These are phyloP conservation scores for Berberis thunbergii DNA, from an alignment of 164 flowering plant species.

Conservation along the genomic window DNA sequence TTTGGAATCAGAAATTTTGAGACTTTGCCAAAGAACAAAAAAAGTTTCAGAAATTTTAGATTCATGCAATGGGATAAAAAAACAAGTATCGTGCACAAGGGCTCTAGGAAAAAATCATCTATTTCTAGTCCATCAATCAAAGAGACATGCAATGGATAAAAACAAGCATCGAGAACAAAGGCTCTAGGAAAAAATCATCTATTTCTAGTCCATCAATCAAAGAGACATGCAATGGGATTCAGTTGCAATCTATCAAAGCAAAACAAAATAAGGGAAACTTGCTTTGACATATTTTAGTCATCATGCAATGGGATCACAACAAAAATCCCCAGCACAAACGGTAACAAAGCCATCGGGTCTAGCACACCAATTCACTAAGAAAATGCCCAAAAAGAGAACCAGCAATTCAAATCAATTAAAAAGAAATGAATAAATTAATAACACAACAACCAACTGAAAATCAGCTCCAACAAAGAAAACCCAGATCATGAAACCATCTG, in stretches of 20 bases:
- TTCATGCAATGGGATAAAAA: neutral
- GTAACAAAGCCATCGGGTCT: too few species aligned
- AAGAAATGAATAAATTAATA: neutral
- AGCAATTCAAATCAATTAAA: neutral
- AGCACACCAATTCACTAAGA: too few species aligned
- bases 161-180: neutral
- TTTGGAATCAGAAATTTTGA: too few species aligned
- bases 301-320: too few species aligned
- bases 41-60: neutral
- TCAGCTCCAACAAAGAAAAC: conserved; percentile 2
- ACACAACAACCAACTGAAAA: neutral
- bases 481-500: conserved; percentile 18
- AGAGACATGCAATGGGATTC: neutral
- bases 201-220: neutral
- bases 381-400: neutral
- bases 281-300: too few species aligned
- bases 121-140: neutral
- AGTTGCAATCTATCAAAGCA: too few species aligned
- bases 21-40: neutral
- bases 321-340: too few species aligned
- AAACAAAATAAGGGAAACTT: too few species aligned
- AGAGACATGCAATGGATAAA: neutral
- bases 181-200: neutral
- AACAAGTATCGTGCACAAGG: neutral
- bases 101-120: neutral